A percentile compares a stretch with the other conserved stretches of the same genome.
Evolutionary conservation across 148 eudicot genomes (phyloP).

Genomic region (Nepenthes mirabilis): DNA sequence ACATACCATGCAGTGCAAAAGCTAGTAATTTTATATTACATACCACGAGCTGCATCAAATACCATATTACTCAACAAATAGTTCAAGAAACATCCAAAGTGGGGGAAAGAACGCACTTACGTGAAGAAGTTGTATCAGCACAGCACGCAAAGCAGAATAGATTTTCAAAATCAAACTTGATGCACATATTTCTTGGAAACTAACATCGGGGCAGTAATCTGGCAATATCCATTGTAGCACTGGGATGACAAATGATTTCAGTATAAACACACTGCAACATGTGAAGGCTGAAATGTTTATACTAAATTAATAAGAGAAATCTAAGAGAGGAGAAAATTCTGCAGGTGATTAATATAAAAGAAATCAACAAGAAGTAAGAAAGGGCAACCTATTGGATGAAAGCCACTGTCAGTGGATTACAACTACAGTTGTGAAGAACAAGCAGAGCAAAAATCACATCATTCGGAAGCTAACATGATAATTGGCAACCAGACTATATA

Average conservation of each 20-base stretch:
- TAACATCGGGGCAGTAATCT: slow-evolving; percentile 37
- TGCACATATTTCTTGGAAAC: slow-evolving; percentile 30
- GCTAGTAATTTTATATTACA: too few species aligned
- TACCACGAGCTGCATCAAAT: too few species aligned
- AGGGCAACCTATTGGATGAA: too few species aligned
- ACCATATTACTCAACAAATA: background rate
- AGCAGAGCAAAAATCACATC: too few species aligned
- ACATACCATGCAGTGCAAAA: too few species aligned
- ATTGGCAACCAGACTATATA: too few species aligned
- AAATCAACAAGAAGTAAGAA: too few species aligned
- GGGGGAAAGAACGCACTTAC: slow-evolving; percentile 27
- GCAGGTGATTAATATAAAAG: background rate
- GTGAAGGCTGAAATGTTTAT: background rate
- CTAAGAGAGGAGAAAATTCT: background rate
- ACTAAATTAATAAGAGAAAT: background rate
- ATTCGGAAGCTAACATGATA: too few species aligned
- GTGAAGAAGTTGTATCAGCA: slow-evolving; percentile 54
- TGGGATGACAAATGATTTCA: slow-evolving; percentile 59
- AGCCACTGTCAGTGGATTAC: too few species aligned
- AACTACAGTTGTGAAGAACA: too few species aligned
- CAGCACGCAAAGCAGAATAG: slow-evolving; percentile 40
- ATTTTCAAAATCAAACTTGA: slow-evolving; percentile 29
- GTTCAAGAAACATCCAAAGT: background rate
- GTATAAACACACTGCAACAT: slow-evolving; percentile 62
- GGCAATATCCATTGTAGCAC: slow-evolving; percentile 77